Evolutionary conservation across 495 filamentous ascomycete genomes (phyloP), one percentile per base, ranked within the genome.

Genomic region (Friedmanniomyces simplex): DNA sequence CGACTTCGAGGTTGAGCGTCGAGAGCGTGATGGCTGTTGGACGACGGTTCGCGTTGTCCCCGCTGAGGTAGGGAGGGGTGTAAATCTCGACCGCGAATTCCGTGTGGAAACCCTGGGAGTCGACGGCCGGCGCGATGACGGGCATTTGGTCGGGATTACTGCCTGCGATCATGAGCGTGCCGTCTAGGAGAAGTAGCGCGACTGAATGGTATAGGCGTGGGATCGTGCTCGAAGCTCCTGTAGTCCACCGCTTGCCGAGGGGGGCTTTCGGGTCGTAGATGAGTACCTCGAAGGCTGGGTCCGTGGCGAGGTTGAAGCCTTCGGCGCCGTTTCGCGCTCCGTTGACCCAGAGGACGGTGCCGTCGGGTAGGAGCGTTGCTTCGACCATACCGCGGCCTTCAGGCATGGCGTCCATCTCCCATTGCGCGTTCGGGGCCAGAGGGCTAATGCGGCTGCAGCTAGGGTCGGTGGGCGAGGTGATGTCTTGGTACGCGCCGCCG

Each of bases 361-460:
- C 81, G 54, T 84, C 81, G 1, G 81, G 77, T 46, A 84, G 75
- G 1, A 83, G 69, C 36, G 72, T 75, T 28, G 72, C 78, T 64
- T 84, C 82, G 25, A 82, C 78, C 80, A 82, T 83, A 32, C 70
- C 76, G 51, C 81, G 77, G 24, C 78, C 82, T 66, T 77, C 70
- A 2, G 82, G 82, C 82, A 84, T 82, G 22, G 72, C 64, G 61
- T 84, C 82, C 76, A 84, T 77, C 60, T 82, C 76, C 81, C 81
- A 84, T 16, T 55, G 63, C 32, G 82, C 71, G 57, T 74, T 71
- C 18, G 69, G 58, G 52, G 67, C 67, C 34, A 82, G 71, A 12
- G 81, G 81, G 39, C 75, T 55, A 41, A 84, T 82, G 10, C 79
- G 71, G 62, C 81, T 81, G 60, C 81, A 84, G 56, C 74, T 79